Evolutionary conservation across 225 moss, liverwort and hornwort genomes (phyloP), one percentile per base, ranked within the genome.

Genomic region (Bryum argenteum): DNA sequence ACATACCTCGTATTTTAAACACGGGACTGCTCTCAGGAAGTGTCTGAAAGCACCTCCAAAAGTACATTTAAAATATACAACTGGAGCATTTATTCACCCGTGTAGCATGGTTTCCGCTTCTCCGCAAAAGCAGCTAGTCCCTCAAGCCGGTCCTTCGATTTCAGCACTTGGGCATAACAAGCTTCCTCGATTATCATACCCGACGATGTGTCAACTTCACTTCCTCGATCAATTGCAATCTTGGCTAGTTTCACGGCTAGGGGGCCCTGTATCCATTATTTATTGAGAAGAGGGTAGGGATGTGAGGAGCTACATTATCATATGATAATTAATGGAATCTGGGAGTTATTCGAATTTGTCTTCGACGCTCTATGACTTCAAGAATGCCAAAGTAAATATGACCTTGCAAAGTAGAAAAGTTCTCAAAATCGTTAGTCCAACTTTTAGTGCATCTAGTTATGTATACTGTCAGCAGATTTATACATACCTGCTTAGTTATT

Each of bases 141-240:
- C 76, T 94, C 97, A 44, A 91, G 80, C 12, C 97, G 90, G 71
- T 94, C 97, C 68, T 88, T 88, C 8, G 97, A 94, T 68, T 85
- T 91, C 76, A 98, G 75, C 37, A 93, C 85, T 71, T 86, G 89
- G 37, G 94, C 89, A 68, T 94, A 98, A 85, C 97, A 98, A 73
- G 88, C 94, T 71, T 98, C 94, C 80, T 98, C 97, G 38, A 94
- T 92, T 63, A 92, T 86, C 94, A 92, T 89, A 24, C 92, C 94
- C 78, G 93, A 89, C 50, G 90, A 82, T 64, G 90, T 79, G 70
- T 93, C 96, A 71, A 98, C 91, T 80, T 98, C 97, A 80, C 86
- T 84, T 52, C 97, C 94, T 76, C 88, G 86, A 72, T 94, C 97
- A 69, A 98, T 91, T 37, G 97, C 97, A 80, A 92, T 78, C 77